phyloP scores from a whole-genome alignment of 306 rosid species.

The Rosa rugosa region DNA sequence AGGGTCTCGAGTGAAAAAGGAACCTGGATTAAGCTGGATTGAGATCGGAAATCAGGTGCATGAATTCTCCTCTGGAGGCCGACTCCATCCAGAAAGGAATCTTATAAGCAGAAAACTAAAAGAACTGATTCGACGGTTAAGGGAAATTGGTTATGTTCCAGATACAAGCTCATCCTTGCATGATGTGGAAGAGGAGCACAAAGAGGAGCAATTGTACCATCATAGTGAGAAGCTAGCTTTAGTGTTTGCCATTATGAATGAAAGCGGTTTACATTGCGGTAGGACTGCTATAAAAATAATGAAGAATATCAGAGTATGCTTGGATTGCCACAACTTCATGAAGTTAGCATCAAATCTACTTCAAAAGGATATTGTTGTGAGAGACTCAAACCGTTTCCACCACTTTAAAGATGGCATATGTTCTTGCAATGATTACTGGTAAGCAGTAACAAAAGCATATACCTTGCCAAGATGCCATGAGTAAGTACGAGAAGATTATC shows the following conservation, averaged over 20 bases:
- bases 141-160: slow-evolving; percentile 80
- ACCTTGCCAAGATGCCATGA: slow-evolving; percentile 23
- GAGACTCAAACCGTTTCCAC: slow-evolving; percentile 93
- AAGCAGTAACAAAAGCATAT: slow-evolving; percentile 10
- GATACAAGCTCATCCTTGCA: slow-evolving; percentile 62
- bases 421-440: slow-evolving; percentile 87
- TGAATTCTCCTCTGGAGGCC: slow-evolving; percentile 82
- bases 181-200: slow-evolving; percentile 75
- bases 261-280: slow-evolving; percentile 35
- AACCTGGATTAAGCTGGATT: slow-evolving; percentile 90
- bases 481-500: not conserved
- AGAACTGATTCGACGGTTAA: slow-evolving; percentile 58
- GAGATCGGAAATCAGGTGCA: slow-evolving; percentile 70
- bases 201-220: slow-evolving; percentile 70
- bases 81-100: slow-evolving; percentile 46
- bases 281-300: slow-evolving; percentile 57
- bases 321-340: slow-evolving; percentile 91
- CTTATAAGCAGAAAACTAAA: slow-evolving; percentile 51
- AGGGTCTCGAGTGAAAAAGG: slow-evolving; percentile 67
- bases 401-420: slow-evolving; percentile 65
- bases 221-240: slow-evolving; percentile 94
- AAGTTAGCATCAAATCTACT: slow-evolving; percentile 62
- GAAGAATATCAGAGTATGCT: slow-evolving; percentile 89
- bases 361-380: slow-evolving; percentile 67
- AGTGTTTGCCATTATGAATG: slow-evolving; percentile 64